Evolutionary conservation across 1,284 basidiomycete genomes (phyloP).

Genomic region (Rhodotorula sp.): DNA sequence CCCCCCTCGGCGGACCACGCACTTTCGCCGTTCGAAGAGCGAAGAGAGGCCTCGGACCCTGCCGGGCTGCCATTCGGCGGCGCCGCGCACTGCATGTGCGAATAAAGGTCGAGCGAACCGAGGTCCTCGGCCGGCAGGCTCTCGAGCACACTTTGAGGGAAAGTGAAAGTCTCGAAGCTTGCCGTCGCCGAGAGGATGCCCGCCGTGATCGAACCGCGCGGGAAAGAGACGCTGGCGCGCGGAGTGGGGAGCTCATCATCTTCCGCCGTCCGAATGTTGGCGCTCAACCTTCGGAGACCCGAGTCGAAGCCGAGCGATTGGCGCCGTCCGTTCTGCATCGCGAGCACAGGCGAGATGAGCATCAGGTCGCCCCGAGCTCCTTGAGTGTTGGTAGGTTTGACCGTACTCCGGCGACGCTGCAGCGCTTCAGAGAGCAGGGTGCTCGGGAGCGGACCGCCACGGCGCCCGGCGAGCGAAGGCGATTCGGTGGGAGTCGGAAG

Average conservation of each 20-base stretch:
- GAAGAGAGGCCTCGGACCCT: not conserved
- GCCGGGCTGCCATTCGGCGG: not conserved
- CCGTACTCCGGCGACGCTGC: constrained; percentile 19
- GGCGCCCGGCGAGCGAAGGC: constrained; percentile 1
- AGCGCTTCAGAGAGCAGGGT: constrained; percentile 11
- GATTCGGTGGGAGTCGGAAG: too few relatives aligned
- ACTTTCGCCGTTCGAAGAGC: not conserved
- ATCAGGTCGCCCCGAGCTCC: constrained; percentile 21
- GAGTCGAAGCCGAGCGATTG: constrained; percentile 21
- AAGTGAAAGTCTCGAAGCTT: constrained; percentile 22
- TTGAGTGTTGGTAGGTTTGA: not conserved
- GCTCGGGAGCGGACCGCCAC: not conserved
- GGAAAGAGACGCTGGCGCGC: not conserved
- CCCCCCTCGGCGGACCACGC: not conserved
- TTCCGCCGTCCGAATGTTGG: not conserved
- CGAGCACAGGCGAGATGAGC: constrained; percentile 32
- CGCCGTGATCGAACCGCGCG: constrained; percentile 5
- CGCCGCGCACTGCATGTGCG: not conserved
- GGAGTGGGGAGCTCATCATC: not conserved
- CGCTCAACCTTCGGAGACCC: constrained; percentile 15
- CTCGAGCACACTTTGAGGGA: constrained; percentile 20
- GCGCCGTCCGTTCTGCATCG: constrained; percentile 14
- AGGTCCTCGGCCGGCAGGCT: constrained; percentile 18
- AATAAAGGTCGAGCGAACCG: constrained; percentile 10
- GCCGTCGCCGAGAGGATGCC: constrained; percentile 13